Conservation (phyloP, 768 basidiomycete genomes). For the Lyophyllum atratum region DNA sequence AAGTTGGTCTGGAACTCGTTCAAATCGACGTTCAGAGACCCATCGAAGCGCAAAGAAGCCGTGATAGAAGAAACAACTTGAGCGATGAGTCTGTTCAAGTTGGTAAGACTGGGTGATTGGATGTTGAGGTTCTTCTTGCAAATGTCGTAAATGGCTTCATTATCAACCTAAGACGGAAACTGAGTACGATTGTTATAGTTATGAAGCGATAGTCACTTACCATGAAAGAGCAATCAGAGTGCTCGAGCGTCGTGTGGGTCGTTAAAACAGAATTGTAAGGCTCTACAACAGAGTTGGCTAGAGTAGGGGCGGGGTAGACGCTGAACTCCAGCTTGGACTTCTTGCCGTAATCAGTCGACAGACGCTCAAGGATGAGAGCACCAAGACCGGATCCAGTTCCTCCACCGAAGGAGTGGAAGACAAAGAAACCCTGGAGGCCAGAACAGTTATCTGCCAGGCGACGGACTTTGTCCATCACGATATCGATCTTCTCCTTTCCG, state of each 20-base stretch:
- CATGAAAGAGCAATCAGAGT: conserved; percentile 99
- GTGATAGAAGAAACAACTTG: conserved; percentile 99
- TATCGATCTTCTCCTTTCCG: conserved; percentile 97
- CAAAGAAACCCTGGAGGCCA: conserved; percentile 98
- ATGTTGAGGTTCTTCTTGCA: conserved; percentile 96
- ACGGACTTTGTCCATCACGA: conserved; percentile 93
- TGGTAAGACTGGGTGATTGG: conserved; percentile 83
- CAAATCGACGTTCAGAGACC: conserved; percentile 95
- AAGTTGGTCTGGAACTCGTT: conserved; percentile 99
- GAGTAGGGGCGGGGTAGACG: conserved; percentile 91
- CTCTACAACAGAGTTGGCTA: conserved; percentile 95
- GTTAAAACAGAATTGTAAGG: conserved; percentile 98
- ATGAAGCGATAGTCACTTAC: conserved; percentile 36
- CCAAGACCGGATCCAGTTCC: conserved; percentile 99
- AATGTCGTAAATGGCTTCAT: conserved; percentile 96
- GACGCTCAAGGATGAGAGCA: conserved; percentile 91
- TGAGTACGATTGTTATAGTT: conserved; percentile 3
- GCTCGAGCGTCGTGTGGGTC: conserved; percentile 97
- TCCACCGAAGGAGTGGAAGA: conserved; percentile 99
- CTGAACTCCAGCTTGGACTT: conserved; percentile 99
- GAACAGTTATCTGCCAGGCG: conserved; percentile 94
- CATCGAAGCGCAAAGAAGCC: conserved; percentile 95
- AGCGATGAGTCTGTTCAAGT: conserved; percentile 95
- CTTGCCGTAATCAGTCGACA: conserved; percentile 97
- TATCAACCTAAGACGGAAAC: conserved; percentile 58